A percentile compares a stretch with the other conserved stretches of the same genome.
phyloP scores from a whole-genome alignment of 1,139 yeast species.

The Blastobotrys niveus region DNA sequence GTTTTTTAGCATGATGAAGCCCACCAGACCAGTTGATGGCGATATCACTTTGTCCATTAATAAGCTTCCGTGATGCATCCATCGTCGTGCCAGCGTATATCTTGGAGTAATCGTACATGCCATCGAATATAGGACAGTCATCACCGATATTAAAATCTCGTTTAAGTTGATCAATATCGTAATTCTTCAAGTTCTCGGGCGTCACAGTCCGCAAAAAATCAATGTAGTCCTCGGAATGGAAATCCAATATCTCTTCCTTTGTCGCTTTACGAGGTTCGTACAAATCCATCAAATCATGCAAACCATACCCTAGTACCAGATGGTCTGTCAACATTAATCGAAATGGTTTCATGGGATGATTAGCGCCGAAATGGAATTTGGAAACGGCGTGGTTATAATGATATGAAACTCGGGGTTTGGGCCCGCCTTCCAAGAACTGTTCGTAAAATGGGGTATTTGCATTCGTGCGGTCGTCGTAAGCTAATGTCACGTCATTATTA shows the following conservation, averaged over 20 bases:
- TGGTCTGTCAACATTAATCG: slow-evolving; percentile 91
- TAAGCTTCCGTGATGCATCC: slow-evolving; percentile 84
- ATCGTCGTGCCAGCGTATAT: slow-evolving; percentile 88
- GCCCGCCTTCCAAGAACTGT: slow-evolving; percentile 25
- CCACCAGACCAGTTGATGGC: slow-evolving; percentile 99
- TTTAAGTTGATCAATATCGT: slow-evolving; percentile 34
- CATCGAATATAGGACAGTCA: slow-evolving; percentile 97
- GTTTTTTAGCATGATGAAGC: slow-evolving; percentile 91
- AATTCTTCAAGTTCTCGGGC: slow-evolving; percentile 64
- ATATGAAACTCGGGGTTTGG: slow-evolving; percentile 58
- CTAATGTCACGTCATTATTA: slow-evolving; percentile 31
- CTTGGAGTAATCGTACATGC: slow-evolving; percentile 80
- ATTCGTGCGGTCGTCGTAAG: slow-evolving; percentile 52
- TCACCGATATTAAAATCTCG: slow-evolving; percentile 90
- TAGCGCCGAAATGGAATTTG: slow-evolving; percentile 79
- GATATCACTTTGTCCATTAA: slow-evolving; percentile 81
- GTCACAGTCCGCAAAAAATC: slow-evolving; percentile 72
- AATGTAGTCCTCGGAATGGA: slow-evolving; percentile 85
- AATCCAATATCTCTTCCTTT: slow-evolving; percentile 64
- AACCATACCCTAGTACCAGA: slow-evolving; percentile 73
- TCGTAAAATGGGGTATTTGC: slow-evolving; percentile 57
- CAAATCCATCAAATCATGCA: slow-evolving; percentile 85
- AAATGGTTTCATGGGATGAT: slow-evolving; percentile 99
- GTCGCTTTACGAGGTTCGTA: slow-evolving; percentile 82
- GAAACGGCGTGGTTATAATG: slow-evolving; percentile 83